Conservation (phyloP, 176 grass and related monocot genomes). For the Urochloa ruziziensis region DNA sequence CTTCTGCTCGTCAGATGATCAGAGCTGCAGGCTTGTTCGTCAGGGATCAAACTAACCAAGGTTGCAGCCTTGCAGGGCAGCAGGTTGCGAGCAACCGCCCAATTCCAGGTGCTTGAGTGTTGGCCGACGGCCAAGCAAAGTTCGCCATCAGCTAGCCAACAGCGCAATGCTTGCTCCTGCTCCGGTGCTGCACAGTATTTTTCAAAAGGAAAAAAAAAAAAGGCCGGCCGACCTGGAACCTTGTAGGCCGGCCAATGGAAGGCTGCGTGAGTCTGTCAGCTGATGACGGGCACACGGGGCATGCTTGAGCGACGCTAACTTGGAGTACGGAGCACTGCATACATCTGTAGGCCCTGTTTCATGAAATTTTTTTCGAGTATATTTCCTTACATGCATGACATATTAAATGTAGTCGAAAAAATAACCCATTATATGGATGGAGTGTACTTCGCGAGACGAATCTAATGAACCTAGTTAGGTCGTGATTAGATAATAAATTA, state of each 20-base stretch:
- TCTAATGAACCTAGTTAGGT: too few relatives aligned
- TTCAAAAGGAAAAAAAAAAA: too few relatives aligned
- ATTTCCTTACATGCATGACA: too few relatives aligned
- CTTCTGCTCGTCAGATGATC: not conserved
- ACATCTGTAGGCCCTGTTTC: too few relatives aligned
- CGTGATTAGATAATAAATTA: too few relatives aligned
- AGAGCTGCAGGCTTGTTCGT: not conserved
- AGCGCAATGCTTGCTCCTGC: not conserved
- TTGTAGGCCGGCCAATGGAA: not conserved
- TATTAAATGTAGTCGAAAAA: too few relatives aligned
- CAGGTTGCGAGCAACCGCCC: conserved; percentile 45
- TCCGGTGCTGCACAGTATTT: not conserved
- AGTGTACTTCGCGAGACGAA: too few relatives aligned
- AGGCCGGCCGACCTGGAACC: too few relatives aligned
- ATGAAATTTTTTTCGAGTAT: too few relatives aligned
- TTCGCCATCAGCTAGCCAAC: not conserved
- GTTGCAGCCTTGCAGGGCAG: not conserved
- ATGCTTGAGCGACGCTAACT: too few relatives aligned
- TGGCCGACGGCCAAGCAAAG: conserved; percentile 30
- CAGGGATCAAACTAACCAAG: not conserved
- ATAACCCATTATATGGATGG: too few relatives aligned
- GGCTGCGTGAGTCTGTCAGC: not conserved
- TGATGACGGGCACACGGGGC: not conserved
- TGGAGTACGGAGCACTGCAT: too few relatives aligned
- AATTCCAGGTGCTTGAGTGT: conserved; percentile 60